phyloP scores from a whole-genome alignment of 2,329 filamentous ascomycete genomes.

The Aspergillus viridinutans region DNA sequence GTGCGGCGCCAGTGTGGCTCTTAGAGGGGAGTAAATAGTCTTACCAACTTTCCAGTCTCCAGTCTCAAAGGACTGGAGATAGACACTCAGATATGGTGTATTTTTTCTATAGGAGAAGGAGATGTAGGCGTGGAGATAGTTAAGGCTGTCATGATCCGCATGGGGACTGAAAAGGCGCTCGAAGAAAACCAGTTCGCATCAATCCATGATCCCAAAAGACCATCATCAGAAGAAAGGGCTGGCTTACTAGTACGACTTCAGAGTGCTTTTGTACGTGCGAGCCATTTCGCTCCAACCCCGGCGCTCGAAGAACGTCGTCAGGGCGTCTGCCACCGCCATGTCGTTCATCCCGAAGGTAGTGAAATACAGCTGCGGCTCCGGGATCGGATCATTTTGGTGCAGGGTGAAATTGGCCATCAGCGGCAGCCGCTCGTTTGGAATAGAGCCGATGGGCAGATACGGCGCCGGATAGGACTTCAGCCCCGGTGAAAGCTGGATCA shows the following conservation, averaged over 20 bases:
- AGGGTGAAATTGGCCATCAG: conserved; percentile 14
- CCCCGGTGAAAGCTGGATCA: conserved; percentile 6
- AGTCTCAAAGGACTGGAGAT: conserved; percentile 6
- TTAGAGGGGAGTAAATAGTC: too few species aligned
- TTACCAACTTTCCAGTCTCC: background rate
- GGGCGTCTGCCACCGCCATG: conserved; percentile 5
- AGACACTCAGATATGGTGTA: conserved; percentile 8
- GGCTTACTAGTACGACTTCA: conserved; percentile 13
- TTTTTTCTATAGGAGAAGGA: conserved; percentile 9
- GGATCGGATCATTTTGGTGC: conserved; percentile 5
- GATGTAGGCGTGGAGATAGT: conserved; percentile 7
- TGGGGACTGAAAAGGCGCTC: conserved; percentile 3
- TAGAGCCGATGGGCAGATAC: background rate
- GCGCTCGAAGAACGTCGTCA: conserved; percentile 11
- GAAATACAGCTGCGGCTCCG: conserved; percentile 16
- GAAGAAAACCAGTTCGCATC: too few species aligned
- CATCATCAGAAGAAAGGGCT: background rate
- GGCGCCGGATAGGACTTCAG: background rate
- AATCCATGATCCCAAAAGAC: background rate
- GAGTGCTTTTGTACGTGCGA: conserved; percentile 6
- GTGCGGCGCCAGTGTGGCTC: too few species aligned
- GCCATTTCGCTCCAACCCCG: conserved; percentile 9
- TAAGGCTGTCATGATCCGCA: background rate
- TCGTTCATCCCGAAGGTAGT: conserved; percentile 14
- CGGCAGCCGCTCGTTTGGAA: conserved; percentile 8